These are phyloP conservation scores for Hypomontagnella submonticulosa DNA, from an alignment of 495 filamentous ascomycete species.

Conservation along the genomic window DNA sequence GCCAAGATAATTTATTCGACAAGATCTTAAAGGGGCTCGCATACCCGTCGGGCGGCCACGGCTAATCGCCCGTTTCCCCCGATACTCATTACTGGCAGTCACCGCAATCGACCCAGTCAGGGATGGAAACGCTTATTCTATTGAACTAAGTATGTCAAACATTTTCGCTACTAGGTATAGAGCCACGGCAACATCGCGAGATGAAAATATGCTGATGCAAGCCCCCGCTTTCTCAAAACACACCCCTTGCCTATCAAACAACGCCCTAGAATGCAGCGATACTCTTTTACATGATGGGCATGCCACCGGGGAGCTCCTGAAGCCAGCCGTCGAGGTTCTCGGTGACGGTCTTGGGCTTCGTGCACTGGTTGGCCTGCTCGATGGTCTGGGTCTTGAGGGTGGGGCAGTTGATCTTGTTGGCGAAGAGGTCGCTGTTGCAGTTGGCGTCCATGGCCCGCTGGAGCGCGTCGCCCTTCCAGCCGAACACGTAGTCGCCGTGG, in stretches of 20 bases:
- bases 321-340: constrained; percentile 51
- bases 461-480: constrained; percentile 57
- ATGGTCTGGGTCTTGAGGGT: constrained; percentile 52
- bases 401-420: constrained; percentile 52
- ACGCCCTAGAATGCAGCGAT: background rate
- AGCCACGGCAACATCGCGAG: background rate
- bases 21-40: no score
- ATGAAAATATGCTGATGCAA: constrained; percentile 1
- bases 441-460: constrained; percentile 54
- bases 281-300: constrained; percentile 38
- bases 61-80: no score
- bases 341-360: constrained; percentile 47
- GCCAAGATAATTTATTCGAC: no score
- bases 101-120: no score
- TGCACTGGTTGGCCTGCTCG: constrained; percentile 53
- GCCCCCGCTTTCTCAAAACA: background rate
- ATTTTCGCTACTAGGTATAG: constrained; percentile 21
- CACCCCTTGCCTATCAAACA: constrained; percentile 1
- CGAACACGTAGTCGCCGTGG: constrained; percentile 59
- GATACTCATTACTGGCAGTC: no score
- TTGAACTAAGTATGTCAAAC: constrained; percentile 11
- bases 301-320: constrained; percentile 46
- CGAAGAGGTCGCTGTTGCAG: constrained; percentile 52
- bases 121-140: constrained; percentile 8
- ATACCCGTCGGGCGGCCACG: no score